phyloP scores from a whole-genome alignment of 2,329 filamentous ascomycete genomes.

The Curvularia lunata region DNA sequence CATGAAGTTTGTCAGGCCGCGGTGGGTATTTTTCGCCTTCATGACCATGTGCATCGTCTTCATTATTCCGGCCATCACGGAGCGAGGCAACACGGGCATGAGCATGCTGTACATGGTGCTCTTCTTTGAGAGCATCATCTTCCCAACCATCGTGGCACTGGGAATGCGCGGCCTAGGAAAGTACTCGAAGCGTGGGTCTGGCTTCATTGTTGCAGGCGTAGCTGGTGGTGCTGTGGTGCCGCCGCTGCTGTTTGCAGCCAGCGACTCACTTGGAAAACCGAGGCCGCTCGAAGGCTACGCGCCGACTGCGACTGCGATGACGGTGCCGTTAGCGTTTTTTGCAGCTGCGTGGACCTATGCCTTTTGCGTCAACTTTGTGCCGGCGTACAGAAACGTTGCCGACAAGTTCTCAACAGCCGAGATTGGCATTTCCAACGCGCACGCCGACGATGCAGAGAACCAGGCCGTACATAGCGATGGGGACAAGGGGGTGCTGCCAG shows the following conservation, averaged over 20 bases:
- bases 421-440: slow-evolving; percentile 51
- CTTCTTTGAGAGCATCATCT: slow-evolving; percentile 83
- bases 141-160: slow-evolving; percentile 80
- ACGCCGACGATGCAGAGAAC: slow-evolving; percentile 43
- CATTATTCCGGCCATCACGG: slow-evolving; percentile 59
- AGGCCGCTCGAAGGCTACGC: slow-evolving; percentile 29
- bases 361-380: slow-evolving; percentile 66
- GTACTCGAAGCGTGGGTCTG: slow-evolving; percentile 77
- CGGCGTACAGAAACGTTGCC: slow-evolving; percentile 66
- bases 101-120: slow-evolving; percentile 73
- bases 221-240: slow-evolving; percentile 75
- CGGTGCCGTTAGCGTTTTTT: slow-evolving; percentile 66
- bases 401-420: slow-evolving; percentile 61
- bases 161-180: slow-evolving; percentile 77
- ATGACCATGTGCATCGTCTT: slow-evolving; percentile 64
- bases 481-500: slow-evolving; percentile 22
- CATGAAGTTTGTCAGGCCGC: slow-evolving; percentile 70
- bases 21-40: slow-evolving; percentile 74
- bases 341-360: slow-evolving; percentile 56
- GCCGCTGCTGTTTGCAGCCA: slow-evolving; percentile 71
- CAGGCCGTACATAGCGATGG: slow-evolving; percentile 7
- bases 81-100: slow-evolving; percentile 60
- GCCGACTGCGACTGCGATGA: slow-evolving; percentile 67
- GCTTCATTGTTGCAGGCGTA: slow-evolving; percentile 74
- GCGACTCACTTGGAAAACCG: slow-evolving; percentile 62